phyloP scores from a whole-genome alignment of 495 filamentous ascomycete species.

The Viridothelium virens region DNA sequence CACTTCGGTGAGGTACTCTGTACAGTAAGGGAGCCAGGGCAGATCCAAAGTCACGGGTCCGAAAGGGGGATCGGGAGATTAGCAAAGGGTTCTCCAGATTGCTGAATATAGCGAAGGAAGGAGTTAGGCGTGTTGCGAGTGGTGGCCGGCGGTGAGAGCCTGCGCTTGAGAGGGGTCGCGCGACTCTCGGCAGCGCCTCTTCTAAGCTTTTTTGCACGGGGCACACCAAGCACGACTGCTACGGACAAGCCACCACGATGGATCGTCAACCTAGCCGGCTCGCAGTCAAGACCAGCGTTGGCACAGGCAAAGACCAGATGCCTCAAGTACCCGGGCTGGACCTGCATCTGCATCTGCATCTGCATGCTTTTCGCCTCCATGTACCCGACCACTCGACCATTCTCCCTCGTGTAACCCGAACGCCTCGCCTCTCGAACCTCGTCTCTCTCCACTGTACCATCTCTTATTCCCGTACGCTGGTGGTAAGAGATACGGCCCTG shows the following conservation, averaged over 20 bases:
- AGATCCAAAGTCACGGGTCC: neutral
- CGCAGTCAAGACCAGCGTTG: neutral
- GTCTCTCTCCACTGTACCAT: neutral
- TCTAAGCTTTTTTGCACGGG: neutral
- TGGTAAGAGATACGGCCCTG: constrained; percentile 1
- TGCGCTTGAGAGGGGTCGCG: no score
- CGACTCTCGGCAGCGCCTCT: neutral
- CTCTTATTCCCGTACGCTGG: no score
- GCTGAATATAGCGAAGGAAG: constrained; percentile 12
- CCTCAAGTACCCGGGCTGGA: constrained; percentile 1
- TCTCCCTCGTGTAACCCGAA: constrained; percentile 2
- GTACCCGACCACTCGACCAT: neutral
- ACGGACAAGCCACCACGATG: constrained; percentile 2
- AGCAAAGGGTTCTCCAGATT: constrained; percentile 1
- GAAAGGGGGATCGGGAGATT: constrained; percentile 3
- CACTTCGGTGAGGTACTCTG: no score
- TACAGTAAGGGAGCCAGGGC: no score
- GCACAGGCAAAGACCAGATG: neutral
- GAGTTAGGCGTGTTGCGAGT: constrained; percentile 2
- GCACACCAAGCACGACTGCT: neutral
- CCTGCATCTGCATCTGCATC: constrained; percentile 11
- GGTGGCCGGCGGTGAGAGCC: neutral
- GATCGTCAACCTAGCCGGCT: constrained; percentile 9
- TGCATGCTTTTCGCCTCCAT: constrained; percentile 6
- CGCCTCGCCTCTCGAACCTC: neutral